Base-by-base conservation (phyloP, 2,329 filamentous ascomycete species). In the Microthyrium microscopicum region DNA sequence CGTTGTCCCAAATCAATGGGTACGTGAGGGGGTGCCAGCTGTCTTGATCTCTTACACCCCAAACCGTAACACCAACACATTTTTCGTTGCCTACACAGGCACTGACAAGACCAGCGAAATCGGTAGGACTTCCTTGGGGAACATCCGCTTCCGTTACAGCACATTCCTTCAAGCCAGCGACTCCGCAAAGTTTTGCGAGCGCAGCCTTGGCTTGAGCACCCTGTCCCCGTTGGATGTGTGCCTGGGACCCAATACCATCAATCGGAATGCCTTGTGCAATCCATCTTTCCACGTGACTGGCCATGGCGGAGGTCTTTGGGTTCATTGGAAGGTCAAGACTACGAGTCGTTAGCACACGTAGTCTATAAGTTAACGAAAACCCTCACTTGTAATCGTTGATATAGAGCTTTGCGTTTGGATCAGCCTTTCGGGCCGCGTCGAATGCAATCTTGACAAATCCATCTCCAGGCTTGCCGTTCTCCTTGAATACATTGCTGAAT, bases 101-200 rank as follows among this genome's bases (percentile, higher is more conserved):
- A 30, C 67, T 61, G 6, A 51, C 41, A 22, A 49, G 58, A 26
- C 64, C 61, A n/a, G 62, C 51, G 44, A 75, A 79, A 49, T 78
- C 74, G 15, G 52, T 51, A 4, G 62, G 42, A 13, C 62, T 55
- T 5, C 68, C 70, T 15, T 58, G 56, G 32, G 64, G 62, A 44
- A 82, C 78, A 46, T 82, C 77, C 16, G 78, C 60, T 55, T 78
- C 73, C 2, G 73, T 78, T 31, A 77, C 61, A 5, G 73, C 73
- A 20, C 75, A 63, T 46, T 78, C 71, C 13, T 59, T 50, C n/a
- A n/a, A n/a, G n/a, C n/a, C n/a, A 11, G 60, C 64, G 5, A 62
- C 56, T 8, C 47, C 52, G 20, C 66, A 70, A 13, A 76, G 60
- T 1, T 57, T 54, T 44, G 62, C 55, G 37, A 77, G 56, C 15